These are phyloP conservation scores for Symbiodinium natans DNA, from an alignment of 73 alveolate species.

Conservation along the genomic window DNA sequence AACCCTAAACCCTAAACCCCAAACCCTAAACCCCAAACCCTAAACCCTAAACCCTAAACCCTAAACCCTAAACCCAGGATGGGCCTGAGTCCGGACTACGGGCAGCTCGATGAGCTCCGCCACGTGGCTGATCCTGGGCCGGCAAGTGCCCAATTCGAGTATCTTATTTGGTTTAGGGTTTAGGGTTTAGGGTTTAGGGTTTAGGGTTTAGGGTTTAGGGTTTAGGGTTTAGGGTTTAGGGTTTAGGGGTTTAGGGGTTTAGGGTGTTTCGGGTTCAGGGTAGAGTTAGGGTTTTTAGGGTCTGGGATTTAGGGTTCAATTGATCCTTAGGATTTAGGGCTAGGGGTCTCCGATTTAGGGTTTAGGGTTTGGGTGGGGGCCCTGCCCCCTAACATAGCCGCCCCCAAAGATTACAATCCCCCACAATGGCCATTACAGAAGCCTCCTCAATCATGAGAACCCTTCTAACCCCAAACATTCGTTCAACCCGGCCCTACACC, in stretches of 20 bases:
- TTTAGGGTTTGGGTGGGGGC: too few relatives aligned
- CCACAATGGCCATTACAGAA: too few relatives aligned
- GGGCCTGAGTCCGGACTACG: constrained; percentile 92
- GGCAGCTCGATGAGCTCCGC: constrained; percentile 97
- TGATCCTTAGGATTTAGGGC: not conserved
- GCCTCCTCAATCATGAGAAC: too few relatives aligned
- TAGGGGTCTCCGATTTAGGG: too few relatives aligned
- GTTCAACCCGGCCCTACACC: too few relatives aligned
- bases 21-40: not conserved
- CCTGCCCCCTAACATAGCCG: too few relatives aligned
- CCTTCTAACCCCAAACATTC: too few relatives aligned
- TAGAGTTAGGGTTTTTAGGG: not conserved
- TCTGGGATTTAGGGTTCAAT: not conserved
- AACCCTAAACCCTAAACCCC: too few relatives aligned
- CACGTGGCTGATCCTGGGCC: constrained; percentile 96
- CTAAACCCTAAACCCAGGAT: not conserved
- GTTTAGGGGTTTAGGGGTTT: not conserved
- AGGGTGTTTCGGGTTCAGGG: not conserved
- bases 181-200: not conserved
- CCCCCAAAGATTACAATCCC: too few relatives aligned
- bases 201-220: not conserved
- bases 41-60: not conserved
- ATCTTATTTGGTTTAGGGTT: not conserved
- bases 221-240: not conserved
- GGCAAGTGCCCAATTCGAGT: not conserved